Base-by-base conservation (phyloP, 2,329 filamentous ascomycete species). In the Fonsecaea nubica region DNA sequence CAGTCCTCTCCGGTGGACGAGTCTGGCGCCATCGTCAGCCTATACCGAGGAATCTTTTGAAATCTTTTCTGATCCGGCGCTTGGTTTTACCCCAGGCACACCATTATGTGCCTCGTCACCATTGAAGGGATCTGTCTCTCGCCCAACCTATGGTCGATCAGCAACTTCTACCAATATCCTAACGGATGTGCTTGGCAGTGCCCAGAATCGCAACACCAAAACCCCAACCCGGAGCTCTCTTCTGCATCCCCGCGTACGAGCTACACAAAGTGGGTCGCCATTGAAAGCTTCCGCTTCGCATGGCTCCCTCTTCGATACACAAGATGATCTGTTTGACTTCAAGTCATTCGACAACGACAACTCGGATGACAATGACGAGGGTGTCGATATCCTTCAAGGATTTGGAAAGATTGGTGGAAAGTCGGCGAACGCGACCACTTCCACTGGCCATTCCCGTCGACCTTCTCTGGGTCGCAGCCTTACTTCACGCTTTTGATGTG, bases 1-100 rank as follows among this genome's bases (percentile, higher is more conserved):
- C 76, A 83, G 81, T 64, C 81, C 81, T 13, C 84, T 87, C 71
- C 85, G 85, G 70, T 78, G 86, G 38, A 75, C 79, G 64, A 79
- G 85, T 59, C 33, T 78, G 74, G 13, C 67, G 4, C 59, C 71
- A 32, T 75, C 75, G 33, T 75, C 75, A 58, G 76, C 80, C 57
- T 75, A 75, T 60, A 81, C 83, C 66, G 81, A 82, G 63, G 77
- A 79, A 62, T 80, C 78, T 30, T 89, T 87, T 72, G 85, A 87
- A 72, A 83, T 87, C 50, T 89, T 88, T 70, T 77, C 78, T 9
- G 81, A 83, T 54, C 64, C 77, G n/a, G 74, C 76, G 36, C 80
- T 78, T 5, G 62, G 58, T 18, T 32, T 66, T 13, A 75, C 75
- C 32, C 71, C 77, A 32, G 81, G 77, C 13, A 78, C 77, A 52